Evolutionary conservation across 441 rosid species (phyloP), one percentile per base, ranked within the genome.

Genomic region (Pelargonium myrrhifolium): DNA sequence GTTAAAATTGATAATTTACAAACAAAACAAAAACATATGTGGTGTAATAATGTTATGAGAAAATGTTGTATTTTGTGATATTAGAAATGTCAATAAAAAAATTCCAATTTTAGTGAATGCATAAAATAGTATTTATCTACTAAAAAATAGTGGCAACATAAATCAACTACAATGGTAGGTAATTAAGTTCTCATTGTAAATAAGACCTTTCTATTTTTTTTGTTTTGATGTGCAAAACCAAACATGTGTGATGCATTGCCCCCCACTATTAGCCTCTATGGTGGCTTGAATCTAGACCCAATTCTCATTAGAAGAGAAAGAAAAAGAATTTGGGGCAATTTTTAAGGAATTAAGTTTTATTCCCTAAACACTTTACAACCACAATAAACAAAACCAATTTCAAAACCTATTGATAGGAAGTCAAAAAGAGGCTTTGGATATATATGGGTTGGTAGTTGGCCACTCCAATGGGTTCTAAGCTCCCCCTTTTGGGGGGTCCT

Each of bases 371-470:
- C 55, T 47, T 9, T 43, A 47, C 55, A 47, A 4, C 55, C 55
- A 47, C n/a, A 31, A 31, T 31, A 31, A 31, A 31, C 35, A 31
- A 14, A 45, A 47, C 55, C 55, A 47, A 11, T 10, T 47, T 47
- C 55, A 47, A 47, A 11, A 47, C 55, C 55, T 47, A 4, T 47
- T 14, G 55, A 14, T 47, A 14, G 6, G 17, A 47, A 14, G 55
- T 47, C 55, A 47, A 47, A 31, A 47, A 47, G 55, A 47, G 17
- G 55, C 55, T 47, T 47, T 47, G 4, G 49, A 43, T 43, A 9
- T 10, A 45, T 47, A 47, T 47, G 55, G 55, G 55, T 47, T 47
- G 55, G 55, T 47, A 47, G 55, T 47, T 47, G 55, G 55, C 17
- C 55, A 47, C 55, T 47, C 55, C 55, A 47, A 47, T 47, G 55